These are phyloP conservation scores for Madurella fahalii DNA, from an alignment of 2,329 filamentous ascomycete species.

Conservation along the genomic window DNA sequence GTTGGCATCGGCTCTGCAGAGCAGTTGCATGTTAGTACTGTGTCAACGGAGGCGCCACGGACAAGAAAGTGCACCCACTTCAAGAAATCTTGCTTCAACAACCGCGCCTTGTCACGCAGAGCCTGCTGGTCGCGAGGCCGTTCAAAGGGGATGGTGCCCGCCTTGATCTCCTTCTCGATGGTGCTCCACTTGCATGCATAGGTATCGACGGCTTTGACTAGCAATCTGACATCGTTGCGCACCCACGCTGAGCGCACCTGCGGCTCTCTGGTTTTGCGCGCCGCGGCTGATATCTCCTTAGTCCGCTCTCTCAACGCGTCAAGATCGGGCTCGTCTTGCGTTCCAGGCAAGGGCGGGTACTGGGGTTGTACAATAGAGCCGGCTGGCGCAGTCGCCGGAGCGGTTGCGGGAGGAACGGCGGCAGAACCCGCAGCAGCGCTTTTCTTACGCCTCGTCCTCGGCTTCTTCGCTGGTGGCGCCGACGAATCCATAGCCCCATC, in stretches of 20 bases:
- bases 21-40: constrained; percentile 3
- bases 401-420: constrained; percentile 4
- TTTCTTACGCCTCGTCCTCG: constrained; percentile 20
- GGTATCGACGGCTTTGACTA: constrained; percentile 40
- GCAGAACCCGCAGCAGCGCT: constrained; percentile 2
- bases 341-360: constrained; percentile 19
- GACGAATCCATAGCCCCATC: constrained; percentile 2
- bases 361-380: not conserved
- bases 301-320: constrained; percentile 26
- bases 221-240: constrained; percentile 36
- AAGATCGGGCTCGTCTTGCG: constrained; percentile 24
- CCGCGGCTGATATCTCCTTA: constrained; percentile 27
- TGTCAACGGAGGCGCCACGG: not conserved
- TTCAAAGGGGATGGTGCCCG: constrained; percentile 37
- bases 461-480: constrained; percentile 17
- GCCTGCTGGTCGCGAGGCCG: constrained; percentile 49
- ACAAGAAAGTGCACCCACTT: constrained; percentile 30
- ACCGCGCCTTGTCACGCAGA: constrained; percentile 55
- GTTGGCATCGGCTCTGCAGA: constrained; percentile 35
- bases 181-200: constrained; percentile 38
- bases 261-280: constrained; percentile 30
- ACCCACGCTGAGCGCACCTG: constrained; percentile 41
- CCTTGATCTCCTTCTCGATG: constrained; percentile 32
- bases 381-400: not conserved
- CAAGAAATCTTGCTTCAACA: constrained; percentile 51